phyloP scores from a whole-genome alignment of 306 rosid genomes.

The Alnus rubra region DNA sequence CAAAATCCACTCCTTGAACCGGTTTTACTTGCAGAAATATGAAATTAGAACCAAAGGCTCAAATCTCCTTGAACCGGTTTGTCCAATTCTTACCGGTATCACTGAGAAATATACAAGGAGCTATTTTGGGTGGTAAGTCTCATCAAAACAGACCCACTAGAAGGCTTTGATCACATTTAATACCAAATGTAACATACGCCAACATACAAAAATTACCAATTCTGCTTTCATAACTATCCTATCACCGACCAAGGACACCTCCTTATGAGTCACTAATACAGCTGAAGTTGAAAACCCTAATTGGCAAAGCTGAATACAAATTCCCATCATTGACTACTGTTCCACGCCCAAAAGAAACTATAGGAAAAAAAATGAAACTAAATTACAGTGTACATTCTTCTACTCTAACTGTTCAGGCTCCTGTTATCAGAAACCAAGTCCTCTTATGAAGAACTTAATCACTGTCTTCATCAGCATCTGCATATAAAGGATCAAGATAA shows the following conservation, averaged over 20 bases:
- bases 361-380: background rate
- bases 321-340: conserved; percentile 2
- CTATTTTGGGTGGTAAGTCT: background rate
- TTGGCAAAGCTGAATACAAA: conserved; percentile 2
- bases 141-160: background rate
- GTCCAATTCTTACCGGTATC: background rate
- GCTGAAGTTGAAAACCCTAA: background rate
- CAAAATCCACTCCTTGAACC: background rate
- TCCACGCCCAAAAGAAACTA: background rate
- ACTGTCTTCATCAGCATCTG: conserved; percentile 69
- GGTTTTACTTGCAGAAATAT: background rate
- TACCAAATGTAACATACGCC: background rate
- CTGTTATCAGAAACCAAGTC: conserved; percentile 18
- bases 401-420: conserved; percentile 24
- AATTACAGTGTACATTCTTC: conserved; percentile 31
- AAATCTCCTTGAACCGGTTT: background rate
- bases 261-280: background rate
- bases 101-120: background rate
- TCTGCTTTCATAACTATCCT: background rate
- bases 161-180: background rate
- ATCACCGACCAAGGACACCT: background rate
- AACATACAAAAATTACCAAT: background rate
- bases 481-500: conserved; percentile 20
- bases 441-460: conserved; percentile 35
- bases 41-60: background rate